Percentiles rank a stretch among this genome's conserved stretches.
Evolutionary conservation across 495 filamentous ascomycete genomes (phyloP).

Genomic region (Penicillium canescens): DNA sequence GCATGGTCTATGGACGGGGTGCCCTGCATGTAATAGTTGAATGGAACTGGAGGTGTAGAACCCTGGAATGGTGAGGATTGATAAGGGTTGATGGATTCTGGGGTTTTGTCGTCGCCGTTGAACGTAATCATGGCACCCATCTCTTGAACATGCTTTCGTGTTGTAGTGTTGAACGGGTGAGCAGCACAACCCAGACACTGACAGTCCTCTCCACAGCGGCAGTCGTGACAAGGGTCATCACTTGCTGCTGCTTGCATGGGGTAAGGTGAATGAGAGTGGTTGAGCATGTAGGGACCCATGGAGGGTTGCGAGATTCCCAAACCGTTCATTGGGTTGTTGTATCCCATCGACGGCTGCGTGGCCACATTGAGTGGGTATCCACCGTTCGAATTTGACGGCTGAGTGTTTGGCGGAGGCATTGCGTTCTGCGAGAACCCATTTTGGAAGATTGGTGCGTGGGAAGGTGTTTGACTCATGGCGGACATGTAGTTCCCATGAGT

Average conservation of each 20-base stretch:
- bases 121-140: constrained; percentile 47
- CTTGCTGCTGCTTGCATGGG: constrained; percentile 1
- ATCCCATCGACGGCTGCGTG: constrained; percentile 7
- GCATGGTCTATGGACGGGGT: constrained; percentile 14
- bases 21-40: constrained; percentile 19
- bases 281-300: constrained; percentile 14
- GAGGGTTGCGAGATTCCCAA: constrained; percentile 18
- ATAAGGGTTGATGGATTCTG: constrained; percentile 19
- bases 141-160: constrained; percentile 61
- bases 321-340: constrained; percentile 14
- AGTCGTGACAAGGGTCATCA: constrained; percentile 44
- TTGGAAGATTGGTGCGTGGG: constrained; percentile 12
- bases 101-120: constrained; percentile 28
- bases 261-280: constrained; percentile 13
- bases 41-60: neutral
- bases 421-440: constrained; percentile 12
- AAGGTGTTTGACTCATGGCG: constrained; percentile 11
- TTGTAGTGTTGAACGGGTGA: constrained; percentile 74
- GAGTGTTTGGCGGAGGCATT: neutral
- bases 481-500: constrained; percentile 17
- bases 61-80: constrained; percentile 10
- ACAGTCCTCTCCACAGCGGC: constrained; percentile 66
- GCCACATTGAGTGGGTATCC: neutral
- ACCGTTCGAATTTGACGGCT: neutral
- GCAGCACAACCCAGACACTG: constrained; percentile 67